Base-by-base conservation (phyloP, 2,329 filamentous ascomycete genomes). In the Thelonectria rubi region DNA sequence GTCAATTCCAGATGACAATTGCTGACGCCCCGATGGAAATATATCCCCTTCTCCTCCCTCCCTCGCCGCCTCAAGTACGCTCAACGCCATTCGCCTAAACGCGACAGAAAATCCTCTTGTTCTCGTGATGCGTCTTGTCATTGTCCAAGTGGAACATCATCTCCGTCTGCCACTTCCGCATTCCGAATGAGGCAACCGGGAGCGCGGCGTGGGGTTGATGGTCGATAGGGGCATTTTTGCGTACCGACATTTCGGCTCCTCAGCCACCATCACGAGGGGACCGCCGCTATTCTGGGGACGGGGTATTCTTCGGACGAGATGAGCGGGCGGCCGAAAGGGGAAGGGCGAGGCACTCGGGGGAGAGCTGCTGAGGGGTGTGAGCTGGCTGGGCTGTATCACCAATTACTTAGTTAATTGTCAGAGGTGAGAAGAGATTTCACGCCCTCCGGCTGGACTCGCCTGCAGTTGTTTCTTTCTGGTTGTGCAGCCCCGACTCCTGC, bases 171-270 rank as follows among this genome's bases (percentile, higher is more conserved):
- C 24, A 26, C n/a, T 64, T 57, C 64, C 60, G 26, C 20, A 50
- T 63, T 67, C 64, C 62, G 51, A 61, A 69, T 61, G 50, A 40
- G 62, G 65, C 34, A 66, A 58, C 34, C 32, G 21, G 30, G 60
- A 64, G 62, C 64, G 57, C 67, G 48, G 26, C 20, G 55, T 30
- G 42, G 39, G 51, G 45, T 47, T 39, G 51, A 51, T 40, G 46
- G 12, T 37, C 15, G 34, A 37, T 14, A 30, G 11, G n/a, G 47
- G 47, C 15, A 30, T 34, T 6, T 30, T 30, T 30, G 26, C 5
- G 37, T 46, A 42, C 51, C 51, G 58, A 57, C 21, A n/a, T 48
- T 55, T 56, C 40, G 58, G 58, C 48, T 55, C 58, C n/a, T 55
- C 39, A 32, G 32, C 54, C 49, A 48, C 32, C 40, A 60, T 60